Conservation (phyloP, 495 filamentous ascomycete species). For the Neurospora pannonica region DNA sequence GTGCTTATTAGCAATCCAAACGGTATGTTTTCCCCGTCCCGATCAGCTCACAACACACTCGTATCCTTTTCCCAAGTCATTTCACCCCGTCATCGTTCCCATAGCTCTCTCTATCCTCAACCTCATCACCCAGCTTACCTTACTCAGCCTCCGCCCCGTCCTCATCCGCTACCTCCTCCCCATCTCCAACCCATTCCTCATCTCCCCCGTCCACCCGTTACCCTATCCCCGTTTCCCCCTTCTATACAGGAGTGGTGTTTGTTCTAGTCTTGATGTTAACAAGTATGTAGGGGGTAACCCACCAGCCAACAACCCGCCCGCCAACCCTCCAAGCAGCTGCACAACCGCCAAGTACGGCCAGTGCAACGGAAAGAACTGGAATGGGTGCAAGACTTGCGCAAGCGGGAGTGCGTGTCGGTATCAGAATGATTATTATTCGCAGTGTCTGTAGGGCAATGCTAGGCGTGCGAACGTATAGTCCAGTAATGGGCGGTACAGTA, state of each 20-base stretch:
- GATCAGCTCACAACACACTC: neutral
- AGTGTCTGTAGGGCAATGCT: slow-evolving; percentile 21
- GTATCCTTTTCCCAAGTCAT: neutral
- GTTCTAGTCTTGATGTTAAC: neutral
- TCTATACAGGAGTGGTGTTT: neutral
- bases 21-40: neutral
- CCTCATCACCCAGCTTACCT: neutral
- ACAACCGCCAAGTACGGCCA: slow-evolving; percentile 29
- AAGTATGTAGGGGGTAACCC: neutral
- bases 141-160: neutral
- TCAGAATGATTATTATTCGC: slow-evolving; percentile 41
- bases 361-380: slow-evolving; percentile 40
- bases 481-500: neutral
- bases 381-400: slow-evolving; percentile 35
- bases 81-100: neutral
- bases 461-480: neutral
- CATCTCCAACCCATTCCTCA: neutral
- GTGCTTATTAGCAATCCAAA: slow-evolving; percentile 18
- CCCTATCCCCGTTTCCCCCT: neutral
- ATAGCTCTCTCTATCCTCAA: neutral
- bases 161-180: neutral
- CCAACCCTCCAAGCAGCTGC: slow-evolving; percentile 9
- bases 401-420: slow-evolving; percentile 33
- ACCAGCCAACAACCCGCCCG: neutral
- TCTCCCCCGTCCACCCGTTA: neutral